These are phyloP conservation scores for Mycogone perniciosa DNA, from an alignment of 2,329 filamentous ascomycete species.

Conservation along the genomic window DNA sequence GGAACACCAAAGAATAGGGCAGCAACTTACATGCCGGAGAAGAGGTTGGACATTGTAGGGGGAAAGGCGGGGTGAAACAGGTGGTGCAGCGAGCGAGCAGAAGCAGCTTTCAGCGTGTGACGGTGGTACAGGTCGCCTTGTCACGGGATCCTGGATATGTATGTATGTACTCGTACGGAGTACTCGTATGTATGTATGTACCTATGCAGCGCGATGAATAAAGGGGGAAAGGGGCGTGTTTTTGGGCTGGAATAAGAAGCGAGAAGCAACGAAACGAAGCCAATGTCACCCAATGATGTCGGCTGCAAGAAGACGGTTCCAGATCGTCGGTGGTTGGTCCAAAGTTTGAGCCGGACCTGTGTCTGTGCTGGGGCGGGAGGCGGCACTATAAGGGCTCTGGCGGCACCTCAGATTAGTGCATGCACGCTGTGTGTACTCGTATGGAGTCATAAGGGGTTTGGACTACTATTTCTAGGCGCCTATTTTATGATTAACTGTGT, in stretches of 20 bases:
- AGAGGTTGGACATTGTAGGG: conserved; percentile 51
- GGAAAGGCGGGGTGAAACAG: conserved; percentile 10
- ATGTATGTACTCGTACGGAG: too few species aligned
- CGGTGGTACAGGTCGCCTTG: conserved; percentile 7
- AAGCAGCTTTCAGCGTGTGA: not conserved
- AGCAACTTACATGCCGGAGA: conserved; percentile 54
- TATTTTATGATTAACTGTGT: too few species aligned
- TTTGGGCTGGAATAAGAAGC: too few species aligned
- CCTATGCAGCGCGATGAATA: not conserved
- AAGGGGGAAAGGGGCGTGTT: conserved; percentile 1
- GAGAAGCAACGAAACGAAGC: too few species aligned
- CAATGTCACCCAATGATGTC: too few species aligned
- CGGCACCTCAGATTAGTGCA: too few species aligned
- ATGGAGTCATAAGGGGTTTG: too few species aligned
- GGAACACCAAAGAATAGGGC: not conserved
- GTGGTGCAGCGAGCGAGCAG: conserved; percentile 7
- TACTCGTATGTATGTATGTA: too few species aligned
- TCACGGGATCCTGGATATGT: conserved; percentile 8
- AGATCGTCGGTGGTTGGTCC: conserved; percentile 3
- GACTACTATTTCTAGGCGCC: too few species aligned
- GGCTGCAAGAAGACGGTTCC: too few species aligned
- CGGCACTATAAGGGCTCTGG: too few species aligned
- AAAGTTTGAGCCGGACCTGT: conserved; percentile 1
- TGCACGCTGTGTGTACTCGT: too few species aligned
- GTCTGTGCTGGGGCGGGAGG: not conserved